A percentile compares a stretch with the other conserved stretches of the same genome.
Evolutionary conservation across 2,329 filamentous ascomycete genomes (phyloP).

Genomic region (Fonsecaea pugnacius): DNA sequence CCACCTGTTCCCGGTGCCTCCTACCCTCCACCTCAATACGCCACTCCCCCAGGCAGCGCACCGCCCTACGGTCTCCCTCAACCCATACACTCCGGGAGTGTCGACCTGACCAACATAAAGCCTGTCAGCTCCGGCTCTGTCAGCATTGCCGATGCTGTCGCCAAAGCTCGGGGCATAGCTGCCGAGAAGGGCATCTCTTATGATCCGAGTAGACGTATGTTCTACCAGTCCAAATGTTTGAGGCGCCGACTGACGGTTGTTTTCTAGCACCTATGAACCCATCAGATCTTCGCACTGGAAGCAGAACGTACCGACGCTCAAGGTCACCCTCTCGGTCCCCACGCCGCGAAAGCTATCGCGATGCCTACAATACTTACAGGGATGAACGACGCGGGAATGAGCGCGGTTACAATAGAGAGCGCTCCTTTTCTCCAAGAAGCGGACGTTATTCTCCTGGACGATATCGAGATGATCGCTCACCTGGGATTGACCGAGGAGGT

Average conservation of each 20-base stretch:
- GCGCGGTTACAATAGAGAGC: constrained; percentile 66
- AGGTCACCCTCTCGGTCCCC: constrained; percentile 74
- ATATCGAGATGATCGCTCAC: constrained; percentile 60
- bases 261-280: constrained; percentile 29
- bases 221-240: background rate
- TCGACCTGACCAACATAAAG: constrained; percentile 79
- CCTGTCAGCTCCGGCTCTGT: constrained; percentile 80
- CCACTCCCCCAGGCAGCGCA: constrained; percentile 46
- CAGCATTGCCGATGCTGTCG: constrained; percentile 81
- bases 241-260: background rate
- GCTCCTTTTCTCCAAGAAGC: constrained; percentile 72
- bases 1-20: constrained; percentile 45
- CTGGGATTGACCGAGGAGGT: constrained; percentile 48
- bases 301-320: constrained; percentile 64
- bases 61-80: constrained; percentile 50
- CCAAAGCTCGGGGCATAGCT: constrained; percentile 80
- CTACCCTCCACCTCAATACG: constrained; percentile 51
- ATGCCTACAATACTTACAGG: constrained; percentile 80
- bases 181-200: constrained; percentile 72
- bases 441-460: constrained; percentile 50
- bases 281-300: constrained; percentile 37
- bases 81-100: constrained; percentile 64
- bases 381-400: constrained; percentile 73
- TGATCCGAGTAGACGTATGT: constrained; percentile 46
- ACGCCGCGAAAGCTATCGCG: constrained; percentile 71